Conservation (phyloP, 805 yeast genomes). For the Wickerhamomyces alni region DNA sequence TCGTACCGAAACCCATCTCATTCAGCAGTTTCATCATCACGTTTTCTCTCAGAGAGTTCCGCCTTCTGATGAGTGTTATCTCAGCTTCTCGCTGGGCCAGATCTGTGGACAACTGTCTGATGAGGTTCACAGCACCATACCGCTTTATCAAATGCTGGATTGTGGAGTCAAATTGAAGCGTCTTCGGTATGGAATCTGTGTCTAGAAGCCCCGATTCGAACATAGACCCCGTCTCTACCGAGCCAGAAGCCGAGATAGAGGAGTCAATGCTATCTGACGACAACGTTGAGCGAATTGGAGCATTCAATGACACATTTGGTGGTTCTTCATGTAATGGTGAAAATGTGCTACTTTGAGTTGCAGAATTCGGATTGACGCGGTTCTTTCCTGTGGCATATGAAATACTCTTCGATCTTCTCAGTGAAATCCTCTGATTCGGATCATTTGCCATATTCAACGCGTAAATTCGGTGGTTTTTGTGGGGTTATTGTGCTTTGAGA, state of each 20-base stretch:
- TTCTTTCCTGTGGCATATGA: slow-evolving; percentile 1
- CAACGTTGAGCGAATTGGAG: slow-evolving; percentile 4
- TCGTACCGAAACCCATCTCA: slow-evolving; percentile 31
- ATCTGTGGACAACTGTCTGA: slow-evolving; percentile 43
- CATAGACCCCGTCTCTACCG: background rate
- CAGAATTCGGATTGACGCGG: background rate
- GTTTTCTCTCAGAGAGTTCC: slow-evolving; percentile 30
- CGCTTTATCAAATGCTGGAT: slow-evolving; percentile 27
- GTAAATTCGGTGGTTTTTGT: background rate
- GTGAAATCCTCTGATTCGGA: background rate
- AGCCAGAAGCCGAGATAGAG: background rate
- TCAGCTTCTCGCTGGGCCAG: slow-evolving; percentile 43
- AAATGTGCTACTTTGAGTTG: background rate
- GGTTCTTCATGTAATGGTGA: background rate
- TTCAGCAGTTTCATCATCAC: slow-evolving; percentile 27
- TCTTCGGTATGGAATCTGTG: slow-evolving; percentile 26
- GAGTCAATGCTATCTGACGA: slow-evolving; percentile 1
- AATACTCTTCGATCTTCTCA: slow-evolving; percentile 1
- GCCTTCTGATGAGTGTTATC: slow-evolving; percentile 30
- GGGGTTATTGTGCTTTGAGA: background rate
- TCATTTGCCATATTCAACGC: background rate
- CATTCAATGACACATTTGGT: background rate
- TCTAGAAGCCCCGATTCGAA: slow-evolving; percentile 8
- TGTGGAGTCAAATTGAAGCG: slow-evolving; percentile 29
- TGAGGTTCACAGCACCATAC: slow-evolving; percentile 29